Base-by-base conservation (phyloP, 169 alveolate species). In the Cryptosporidium meleagridis region DNA sequence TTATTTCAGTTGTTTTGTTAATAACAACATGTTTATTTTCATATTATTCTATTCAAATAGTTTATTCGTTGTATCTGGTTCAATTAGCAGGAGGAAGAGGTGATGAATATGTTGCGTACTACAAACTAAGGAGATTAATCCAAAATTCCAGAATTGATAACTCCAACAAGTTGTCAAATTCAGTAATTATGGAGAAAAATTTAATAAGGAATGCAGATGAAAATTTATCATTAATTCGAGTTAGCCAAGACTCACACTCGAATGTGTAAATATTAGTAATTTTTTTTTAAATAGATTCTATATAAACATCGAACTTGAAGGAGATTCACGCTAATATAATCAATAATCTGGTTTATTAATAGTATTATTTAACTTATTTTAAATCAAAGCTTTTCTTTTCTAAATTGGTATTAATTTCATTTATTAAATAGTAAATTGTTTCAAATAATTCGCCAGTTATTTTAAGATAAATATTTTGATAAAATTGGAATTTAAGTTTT, bases 81-180 rank as follows among this genome's bases (percentile, higher is more conserved):
- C 89, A 61, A 80, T 51, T 80, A 23, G 89, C 89, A 80, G 89
- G 89, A n/a, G 89, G 89, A 12, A 80, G 89, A 80, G 89, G 89
- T 10, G 68, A 80, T 67, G 89, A 80, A 67, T 62, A 62, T 26
- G 45, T 61, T 41, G 62, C 89, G 6, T 80, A 80, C 29, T 80
- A 29, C 45, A 80, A 45, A 31, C 23, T 80, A 16, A 80, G 89
- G 69, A 80, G 89, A 14, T 33, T 80, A 41, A 14, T 62, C 39
- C 75, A 37, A 41, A 80, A 29, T 12, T 33, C 26, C 33, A 35
- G 41, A 26, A 65, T 31, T 6, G n/a, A 31, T 10, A 31, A 26
- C n/a, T 33, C 23, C 14, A 52, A 14, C 21, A n/a, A 65, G 33
- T 33, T 16, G 8, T 31, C 72, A 9, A 35, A 8, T 26, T 26